Percentiles rank a stretch among this genome's conserved stretches.
These are phyloP conservation scores for Gracilaria gracilis DNA, from an alignment of 23 red algal genomes.

Conservation along the genomic window DNA sequence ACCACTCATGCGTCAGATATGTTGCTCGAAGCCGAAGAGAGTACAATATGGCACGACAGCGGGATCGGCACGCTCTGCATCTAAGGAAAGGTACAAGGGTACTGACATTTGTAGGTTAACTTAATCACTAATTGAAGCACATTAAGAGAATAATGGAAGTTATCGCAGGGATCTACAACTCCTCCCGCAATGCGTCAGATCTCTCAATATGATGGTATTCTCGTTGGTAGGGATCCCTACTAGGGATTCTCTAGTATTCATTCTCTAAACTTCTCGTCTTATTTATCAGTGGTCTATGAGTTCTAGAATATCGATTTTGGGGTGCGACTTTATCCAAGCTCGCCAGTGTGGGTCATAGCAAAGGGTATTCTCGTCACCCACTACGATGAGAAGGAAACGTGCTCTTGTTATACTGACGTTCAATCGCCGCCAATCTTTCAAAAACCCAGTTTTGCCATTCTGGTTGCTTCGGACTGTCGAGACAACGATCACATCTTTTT, in stretches of 20 bases:
- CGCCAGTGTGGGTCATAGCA: constrained; percentile 30
- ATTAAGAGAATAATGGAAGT: not conserved
- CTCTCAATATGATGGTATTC: not conserved
- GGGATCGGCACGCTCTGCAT: not conserved
- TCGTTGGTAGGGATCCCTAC: too few relatives aligned
- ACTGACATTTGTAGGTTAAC: not conserved
- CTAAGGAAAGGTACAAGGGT: not conserved
- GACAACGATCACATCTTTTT: constrained; percentile 86
- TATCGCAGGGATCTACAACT: not conserved
- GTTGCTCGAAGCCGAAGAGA: not conserved
- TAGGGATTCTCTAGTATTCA: not conserved
- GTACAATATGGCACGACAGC: not conserved
- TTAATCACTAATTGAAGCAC: not conserved
- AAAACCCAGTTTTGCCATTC: constrained; percentile 73
- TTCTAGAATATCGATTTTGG: not conserved
- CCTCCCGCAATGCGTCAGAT: not conserved
- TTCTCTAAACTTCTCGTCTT: not conserved
- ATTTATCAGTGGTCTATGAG: not conserved
- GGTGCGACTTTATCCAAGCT: constrained; percentile 49
- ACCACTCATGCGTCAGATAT: not conserved
- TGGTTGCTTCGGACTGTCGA: constrained; percentile 84
- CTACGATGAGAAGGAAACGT: constrained; percentile 66
- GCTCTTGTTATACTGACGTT: constrained; percentile 96
- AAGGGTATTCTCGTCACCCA: constrained; percentile 73
- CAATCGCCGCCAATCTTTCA: constrained; percentile 79